Evolutionary conservation across 1,139 yeast genomes (phyloP).

Genomic region (Suzukiozyma palmioleophila): DNA sequence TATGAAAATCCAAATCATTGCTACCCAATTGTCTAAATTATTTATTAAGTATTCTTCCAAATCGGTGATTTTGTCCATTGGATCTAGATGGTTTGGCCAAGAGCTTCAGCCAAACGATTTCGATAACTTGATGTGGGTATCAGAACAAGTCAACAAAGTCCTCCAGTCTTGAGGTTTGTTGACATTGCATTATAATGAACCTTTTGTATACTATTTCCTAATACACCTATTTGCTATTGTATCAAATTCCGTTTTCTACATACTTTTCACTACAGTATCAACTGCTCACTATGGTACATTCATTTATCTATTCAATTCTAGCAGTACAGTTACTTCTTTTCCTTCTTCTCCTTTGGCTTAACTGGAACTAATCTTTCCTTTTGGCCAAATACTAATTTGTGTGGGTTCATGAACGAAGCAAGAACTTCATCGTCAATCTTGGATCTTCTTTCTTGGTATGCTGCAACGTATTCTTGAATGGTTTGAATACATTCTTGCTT

Average conservation of each 20-base stretch:
- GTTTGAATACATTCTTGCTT: constrained; percentile 81
- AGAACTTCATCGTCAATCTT: constrained; percentile 64
- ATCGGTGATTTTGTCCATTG: constrained; percentile 28
- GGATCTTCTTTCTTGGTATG: constrained; percentile 76
- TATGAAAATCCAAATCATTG: constrained; percentile 38
- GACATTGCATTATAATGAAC: too few relatives aligned
- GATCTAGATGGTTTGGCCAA: constrained; percentile 43
- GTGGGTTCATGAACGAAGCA: constrained; percentile 77
- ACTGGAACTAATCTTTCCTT: constrained; percentile 68
- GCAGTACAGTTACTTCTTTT: constrained; percentile 10
- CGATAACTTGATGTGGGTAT: constrained; percentile 37
- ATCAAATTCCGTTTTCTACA: too few relatives aligned
- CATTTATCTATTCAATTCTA: constrained; percentile 4
- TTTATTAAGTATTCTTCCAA: constrained; percentile 10
- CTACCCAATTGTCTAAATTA: constrained; percentile 41
- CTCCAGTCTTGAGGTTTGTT: constrained; percentile 2
- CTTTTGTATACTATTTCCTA: too few relatives aligned
- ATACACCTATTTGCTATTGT: too few relatives aligned
- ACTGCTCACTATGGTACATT: not conserved
- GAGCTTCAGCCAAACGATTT: constrained; percentile 32
- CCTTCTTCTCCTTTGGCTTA: constrained; percentile 44
- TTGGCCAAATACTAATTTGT: constrained; percentile 70
- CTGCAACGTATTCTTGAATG: constrained; percentile 72
- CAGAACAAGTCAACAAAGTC: constrained; percentile 29
- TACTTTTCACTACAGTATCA: too few relatives aligned